Evolutionary conservation across 2,329 filamentous ascomycete genomes (phyloP), one percentile per base, ranked within the genome.

Genomic region (Apiospora arundinis): DNA sequence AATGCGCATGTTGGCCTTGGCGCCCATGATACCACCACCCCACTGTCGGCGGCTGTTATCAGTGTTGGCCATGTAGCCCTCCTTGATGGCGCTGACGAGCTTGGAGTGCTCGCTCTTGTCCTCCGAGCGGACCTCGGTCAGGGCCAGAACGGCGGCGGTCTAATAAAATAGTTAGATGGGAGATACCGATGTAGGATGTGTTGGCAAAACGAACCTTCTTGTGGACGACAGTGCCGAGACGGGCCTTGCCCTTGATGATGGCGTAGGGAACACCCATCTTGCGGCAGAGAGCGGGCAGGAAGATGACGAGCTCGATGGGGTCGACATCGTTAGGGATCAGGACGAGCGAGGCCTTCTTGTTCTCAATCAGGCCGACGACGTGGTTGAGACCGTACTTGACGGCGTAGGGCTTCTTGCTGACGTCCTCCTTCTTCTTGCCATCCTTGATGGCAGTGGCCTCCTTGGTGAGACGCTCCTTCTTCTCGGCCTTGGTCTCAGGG

Each of bases 371-470:
- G 78, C 94, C 95, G 78, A 97, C 95, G 77, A 99, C 96, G 90
- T 99, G 96, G 93, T 99, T 99, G 81, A 99, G 92, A 89, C 96
- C 96, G 88, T 98, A 99, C 92, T 99, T 99, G 91, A 96, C 95
- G 78, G 93, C 88, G 88, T 98, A 99, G 82, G 96, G 96, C 93
- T 99, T 99, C 94, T 98, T 98, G 93, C 91, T 94, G 84, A 97
- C 95, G 82, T 97, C 95, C 91, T 99, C 97, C 93, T 98, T 98
- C 93, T 98, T 99, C 93, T 98, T 98, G 86, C 97, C 96, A 87
- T 98, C 95, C 85, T 95, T 92, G 85, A 99, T 91, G 82, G 96
- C 97, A 80, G 95, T 97, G 77, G 97, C 96, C 91, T 99, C 96
- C 91, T 97, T 95, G 85, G 93, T 91, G 77, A 99, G 90, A 88